These are phyloP conservation scores for Ascocoryne sarcoides DNA, from an alignment of 2,329 filamentous ascomycete genomes.

Conservation along the genomic window DNA sequence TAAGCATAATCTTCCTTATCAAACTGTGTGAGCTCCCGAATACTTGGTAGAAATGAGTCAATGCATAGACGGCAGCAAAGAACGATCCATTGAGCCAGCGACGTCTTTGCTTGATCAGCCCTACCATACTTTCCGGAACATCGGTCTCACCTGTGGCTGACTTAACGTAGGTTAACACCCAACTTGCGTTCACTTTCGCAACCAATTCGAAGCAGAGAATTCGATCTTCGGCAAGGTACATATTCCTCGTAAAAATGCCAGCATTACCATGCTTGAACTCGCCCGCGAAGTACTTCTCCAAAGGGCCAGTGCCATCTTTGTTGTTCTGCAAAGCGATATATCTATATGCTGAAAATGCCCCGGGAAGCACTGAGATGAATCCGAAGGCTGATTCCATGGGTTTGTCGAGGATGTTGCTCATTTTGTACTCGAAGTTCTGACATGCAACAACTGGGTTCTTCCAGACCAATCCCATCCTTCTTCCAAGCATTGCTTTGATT, in stretches of 20 bases:
- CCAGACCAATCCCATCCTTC: conserved; percentile 9
- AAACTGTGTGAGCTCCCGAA: conserved; percentile 62
- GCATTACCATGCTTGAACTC: conserved; percentile 56
- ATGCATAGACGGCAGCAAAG: conserved; percentile 64
- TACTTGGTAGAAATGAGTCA: conserved; percentile 60
- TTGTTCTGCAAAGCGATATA: conserved; percentile 65
- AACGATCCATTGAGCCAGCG: conserved; percentile 68
- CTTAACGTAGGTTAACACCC: conserved; percentile 66
- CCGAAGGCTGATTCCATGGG: conserved; percentile 22
- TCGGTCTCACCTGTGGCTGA: conserved; percentile 64
- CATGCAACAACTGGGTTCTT: conserved; percentile 21
- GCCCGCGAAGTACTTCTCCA: conserved; percentile 68
- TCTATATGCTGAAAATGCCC: conserved; percentile 60
- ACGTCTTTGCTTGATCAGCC: conserved; percentile 63
- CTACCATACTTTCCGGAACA: conserved; percentile 59
- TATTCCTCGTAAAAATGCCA: conserved; percentile 57
- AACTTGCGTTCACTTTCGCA: conserved; percentile 59
- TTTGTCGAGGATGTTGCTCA: conserved; percentile 22
- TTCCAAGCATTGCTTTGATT: conserved; percentile 31
- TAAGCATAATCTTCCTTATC: conserved; percentile 55
- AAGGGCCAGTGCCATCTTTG: conserved; percentile 56
- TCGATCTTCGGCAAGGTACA: conserved; percentile 52
- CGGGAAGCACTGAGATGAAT: conserved; percentile 35
- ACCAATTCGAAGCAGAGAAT: conserved; percentile 59
- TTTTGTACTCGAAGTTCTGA: conserved; percentile 25